phyloP scores from a whole-genome alignment of 495 filamentous ascomycete species.

The Bryoglossum gracile region DNA sequence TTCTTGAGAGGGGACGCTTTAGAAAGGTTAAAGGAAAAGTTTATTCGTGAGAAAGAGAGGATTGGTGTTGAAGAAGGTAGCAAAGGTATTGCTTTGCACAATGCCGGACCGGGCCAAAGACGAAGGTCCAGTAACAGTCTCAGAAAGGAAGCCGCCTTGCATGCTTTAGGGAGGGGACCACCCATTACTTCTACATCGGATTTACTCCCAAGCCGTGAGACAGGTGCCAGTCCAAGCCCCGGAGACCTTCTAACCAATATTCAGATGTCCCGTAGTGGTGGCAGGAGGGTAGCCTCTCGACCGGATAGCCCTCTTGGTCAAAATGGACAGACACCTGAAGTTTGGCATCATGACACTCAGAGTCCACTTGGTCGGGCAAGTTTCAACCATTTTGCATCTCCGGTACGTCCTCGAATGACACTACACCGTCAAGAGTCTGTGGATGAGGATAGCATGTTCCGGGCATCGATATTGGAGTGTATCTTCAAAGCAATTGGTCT shows the following conservation, averaged over 20 bases:
- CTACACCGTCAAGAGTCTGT: constrained; percentile 65
- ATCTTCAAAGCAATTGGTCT: constrained; percentile 93
- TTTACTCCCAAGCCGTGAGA: constrained; percentile 29
- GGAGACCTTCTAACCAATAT: constrained; percentile 79
- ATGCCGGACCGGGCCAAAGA: constrained; percentile 54
- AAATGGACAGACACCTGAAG: constrained; percentile 17
- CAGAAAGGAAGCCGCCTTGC: constrained; percentile 73
- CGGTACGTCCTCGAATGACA: constrained; percentile 39
- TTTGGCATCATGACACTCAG: constrained; percentile 22
- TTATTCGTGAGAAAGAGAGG: constrained; percentile 76
- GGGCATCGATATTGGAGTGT: constrained; percentile 86
- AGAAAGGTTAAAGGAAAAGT: constrained; percentile 87
- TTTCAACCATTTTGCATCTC: constrained; percentile 49
- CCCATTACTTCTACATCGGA: constrained; percentile 7
- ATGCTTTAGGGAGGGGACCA: constrained; percentile 38
- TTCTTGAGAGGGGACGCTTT: constrained; percentile 79
- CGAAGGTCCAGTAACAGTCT: constrained; percentile 67
- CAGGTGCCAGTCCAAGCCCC: constrained; percentile 47
- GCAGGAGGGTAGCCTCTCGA: too few relatives aligned
- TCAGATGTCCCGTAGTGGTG: constrained; percentile 58
- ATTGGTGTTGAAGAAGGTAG: constrained; percentile 74
- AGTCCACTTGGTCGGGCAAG: constrained; percentile 57
- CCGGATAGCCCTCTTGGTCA: constrained; percentile 28
- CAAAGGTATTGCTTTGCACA: constrained; percentile 95
- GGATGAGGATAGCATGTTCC: constrained; percentile 80